Evolutionary conservation across 352 stramenopile species (phyloP).

Genomic region (Globisporangium paddicum): DNA sequence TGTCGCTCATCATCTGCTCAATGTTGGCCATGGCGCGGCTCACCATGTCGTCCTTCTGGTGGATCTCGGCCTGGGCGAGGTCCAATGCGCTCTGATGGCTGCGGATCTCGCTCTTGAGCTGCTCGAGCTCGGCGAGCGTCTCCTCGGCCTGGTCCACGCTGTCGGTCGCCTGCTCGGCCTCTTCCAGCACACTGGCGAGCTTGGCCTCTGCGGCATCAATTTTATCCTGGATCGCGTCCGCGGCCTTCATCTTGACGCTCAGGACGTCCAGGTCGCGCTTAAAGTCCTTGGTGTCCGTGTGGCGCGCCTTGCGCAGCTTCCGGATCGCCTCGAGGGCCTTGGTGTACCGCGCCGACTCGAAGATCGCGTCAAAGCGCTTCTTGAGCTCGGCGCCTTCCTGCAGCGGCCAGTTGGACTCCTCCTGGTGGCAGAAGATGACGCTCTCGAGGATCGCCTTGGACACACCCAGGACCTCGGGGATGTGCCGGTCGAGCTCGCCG

Average conservation of each 20-base stretch:
- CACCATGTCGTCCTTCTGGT: slow-evolving; percentile 35
- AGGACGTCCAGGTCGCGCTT: slow-evolving; percentile 92
- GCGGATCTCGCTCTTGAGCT: slow-evolving; percentile 39
- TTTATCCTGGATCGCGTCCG: slow-evolving; percentile 45
- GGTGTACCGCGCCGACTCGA: slow-evolving; percentile 97
- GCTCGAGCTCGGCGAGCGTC: slow-evolving; percentile 49
- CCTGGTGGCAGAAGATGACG: slow-evolving; percentile 99
- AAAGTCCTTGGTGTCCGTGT: slow-evolving; percentile 86
- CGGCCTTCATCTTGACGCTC: slow-evolving; percentile 74
- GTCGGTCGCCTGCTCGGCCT: slow-evolving; percentile 27
- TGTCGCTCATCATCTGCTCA: slow-evolving; percentile 66
- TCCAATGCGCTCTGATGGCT: slow-evolving; percentile 28
- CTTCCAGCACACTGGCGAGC: slow-evolving; percentile 29
- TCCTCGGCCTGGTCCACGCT: slow-evolving; percentile 42
- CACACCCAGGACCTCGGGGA: slow-evolving; percentile 95
- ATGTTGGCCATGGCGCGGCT: slow-evolving; percentile 42
- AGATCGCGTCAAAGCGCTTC: slow-evolving; percentile 99
- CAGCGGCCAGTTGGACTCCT: slow-evolving; percentile 97
- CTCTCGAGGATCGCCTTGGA: slow-evolving; percentile 98
- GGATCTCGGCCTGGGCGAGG: slow-evolving; percentile 27
- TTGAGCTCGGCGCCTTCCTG: slow-evolving; percentile 96
- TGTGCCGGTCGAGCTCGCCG: slow-evolving; percentile 91
- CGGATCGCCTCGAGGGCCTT: slow-evolving; percentile 97
- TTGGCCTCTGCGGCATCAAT: slow-evolving; percentile 45
- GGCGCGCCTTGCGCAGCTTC: slow-evolving; percentile 90